Percentiles rank a stretch among this genome's conserved stretches.
Conservation (phyloP, 345 rosid species). For the Lepidium sativum region DNA sequence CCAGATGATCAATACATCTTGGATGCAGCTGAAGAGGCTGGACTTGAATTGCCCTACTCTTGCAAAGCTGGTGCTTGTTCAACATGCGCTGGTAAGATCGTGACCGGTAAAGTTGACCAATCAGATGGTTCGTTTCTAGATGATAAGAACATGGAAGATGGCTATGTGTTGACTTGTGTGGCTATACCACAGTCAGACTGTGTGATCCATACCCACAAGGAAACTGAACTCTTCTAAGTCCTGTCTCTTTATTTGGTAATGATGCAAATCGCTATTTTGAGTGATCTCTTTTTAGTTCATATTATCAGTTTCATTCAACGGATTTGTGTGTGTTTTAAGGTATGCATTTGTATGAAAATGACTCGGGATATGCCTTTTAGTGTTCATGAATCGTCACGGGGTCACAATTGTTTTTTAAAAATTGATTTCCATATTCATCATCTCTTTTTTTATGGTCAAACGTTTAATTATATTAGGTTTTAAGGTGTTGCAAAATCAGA, state of each 20-base stretch:
- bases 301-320: background rate
- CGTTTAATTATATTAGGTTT: no score
- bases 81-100: conserved; percentile 68
- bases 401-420: no score
- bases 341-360: conserved; percentile 19
- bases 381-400: background rate
- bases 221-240: conserved; percentile 49
- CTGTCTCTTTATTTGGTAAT: no score
- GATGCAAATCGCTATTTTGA: conserved; percentile 11
- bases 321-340: background rate
- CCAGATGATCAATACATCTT: conserved; percentile 54
- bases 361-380: conserved; percentile 7
- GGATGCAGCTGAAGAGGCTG: conserved; percentile 75
- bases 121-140: conserved; percentile 84
- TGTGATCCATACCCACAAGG: conserved; percentile 84
- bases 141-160: conserved; percentile 41
- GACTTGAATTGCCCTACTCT: conserved; percentile 75
- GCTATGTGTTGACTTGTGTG: conserved; percentile 68
- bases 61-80: conserved; percentile 96
- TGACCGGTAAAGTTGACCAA: conserved; percentile 59
- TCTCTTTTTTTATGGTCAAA: no score
- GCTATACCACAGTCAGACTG: conserved; percentile 67
- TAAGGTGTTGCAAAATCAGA: no score
- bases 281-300: background rate
- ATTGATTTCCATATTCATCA: no score